Percentiles rank a stretch among this genome's conserved stretches.
These are phyloP conservation scores for Apostasia ramifera DNA, from an alignment of 106 monocot species.

Conservation along the genomic window DNA sequence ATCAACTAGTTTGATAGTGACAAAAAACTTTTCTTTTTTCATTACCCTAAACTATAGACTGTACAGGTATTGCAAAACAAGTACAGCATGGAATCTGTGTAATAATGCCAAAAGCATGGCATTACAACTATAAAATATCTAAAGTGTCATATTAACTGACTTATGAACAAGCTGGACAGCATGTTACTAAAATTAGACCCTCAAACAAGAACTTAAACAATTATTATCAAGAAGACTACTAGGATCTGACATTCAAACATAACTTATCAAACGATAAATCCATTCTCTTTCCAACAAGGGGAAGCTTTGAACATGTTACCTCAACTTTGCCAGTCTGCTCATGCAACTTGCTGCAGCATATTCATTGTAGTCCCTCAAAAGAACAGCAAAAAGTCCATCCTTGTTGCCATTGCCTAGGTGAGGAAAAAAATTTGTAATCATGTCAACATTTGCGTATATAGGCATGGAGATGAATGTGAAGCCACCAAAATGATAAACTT, in stretches of 20 bases:
- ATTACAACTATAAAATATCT: no score
- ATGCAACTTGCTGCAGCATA: conserved; percentile 98
- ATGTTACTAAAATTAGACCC: background rate
- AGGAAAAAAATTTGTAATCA: background rate
- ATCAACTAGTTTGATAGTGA: no score
- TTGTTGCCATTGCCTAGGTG: conserved; percentile 88
- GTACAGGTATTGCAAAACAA: no score
- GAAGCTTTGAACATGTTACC: conserved; percentile 24
- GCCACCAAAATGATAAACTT: no score
- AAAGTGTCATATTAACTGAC: no score
- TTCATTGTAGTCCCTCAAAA: conserved; percentile 85
- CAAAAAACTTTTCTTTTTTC: no score
- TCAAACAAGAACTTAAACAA: background rate
- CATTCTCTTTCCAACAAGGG: background rate
- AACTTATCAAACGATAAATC: background rate
- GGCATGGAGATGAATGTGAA: no score
- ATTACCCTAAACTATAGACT: no score
- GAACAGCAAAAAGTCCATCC: conserved; percentile 85
- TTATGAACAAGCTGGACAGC: no score
- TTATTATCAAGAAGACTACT: background rate
- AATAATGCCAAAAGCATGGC: no score
- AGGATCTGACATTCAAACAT: background rate
- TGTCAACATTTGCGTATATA: no score
- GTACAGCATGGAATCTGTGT: no score
- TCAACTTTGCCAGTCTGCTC: conserved; percentile 93